Evolutionary conservation across 345 rosid genomes (phyloP).

Genomic region (Dipteronia dyeriana): DNA sequence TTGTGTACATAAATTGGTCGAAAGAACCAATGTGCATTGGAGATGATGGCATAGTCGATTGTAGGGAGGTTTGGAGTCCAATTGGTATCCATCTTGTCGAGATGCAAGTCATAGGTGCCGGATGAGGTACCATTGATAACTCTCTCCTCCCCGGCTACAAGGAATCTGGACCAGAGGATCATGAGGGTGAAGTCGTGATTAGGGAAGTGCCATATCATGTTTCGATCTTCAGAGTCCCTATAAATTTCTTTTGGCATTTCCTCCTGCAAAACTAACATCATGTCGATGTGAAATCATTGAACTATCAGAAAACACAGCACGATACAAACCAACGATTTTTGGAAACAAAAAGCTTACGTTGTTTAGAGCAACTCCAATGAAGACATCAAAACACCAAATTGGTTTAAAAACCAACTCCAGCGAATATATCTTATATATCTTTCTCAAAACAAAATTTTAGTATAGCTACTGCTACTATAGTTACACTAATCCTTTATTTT

Average conservation of each 20-base stretch:
- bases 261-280: constrained; percentile 40
- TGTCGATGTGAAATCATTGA: not conserved
- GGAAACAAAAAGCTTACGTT: not conserved
- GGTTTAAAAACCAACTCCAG: too few species aligned
- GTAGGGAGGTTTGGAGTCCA: constrained; percentile 48
- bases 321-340: not conserved
- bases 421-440: too few species aligned
- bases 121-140: constrained; percentile 47
- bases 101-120: constrained; percentile 46
- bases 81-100: constrained; percentile 44
- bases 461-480: too few species aligned
- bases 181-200: constrained; percentile 66
- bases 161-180: constrained; percentile 64
- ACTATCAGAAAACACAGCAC: not conserved
- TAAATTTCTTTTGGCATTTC: constrained; percentile 56
- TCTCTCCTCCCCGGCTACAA: constrained; percentile 56
- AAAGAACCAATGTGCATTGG: constrained; percentile 81
- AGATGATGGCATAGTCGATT: constrained; percentile 58
- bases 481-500: too few species aligned
- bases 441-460: too few species aligned
- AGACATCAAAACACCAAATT: too few species aligned
- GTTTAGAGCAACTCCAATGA: too few species aligned
- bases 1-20: constrained; percentile 53
- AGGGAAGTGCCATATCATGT: constrained; percentile 70
- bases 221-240: constrained; percentile 58